Evolutionary conservation across 495 filamentous ascomycete genomes (phyloP), one percentile per base, ranked within the genome.

Genomic region (Bombardia bombarda): DNA sequence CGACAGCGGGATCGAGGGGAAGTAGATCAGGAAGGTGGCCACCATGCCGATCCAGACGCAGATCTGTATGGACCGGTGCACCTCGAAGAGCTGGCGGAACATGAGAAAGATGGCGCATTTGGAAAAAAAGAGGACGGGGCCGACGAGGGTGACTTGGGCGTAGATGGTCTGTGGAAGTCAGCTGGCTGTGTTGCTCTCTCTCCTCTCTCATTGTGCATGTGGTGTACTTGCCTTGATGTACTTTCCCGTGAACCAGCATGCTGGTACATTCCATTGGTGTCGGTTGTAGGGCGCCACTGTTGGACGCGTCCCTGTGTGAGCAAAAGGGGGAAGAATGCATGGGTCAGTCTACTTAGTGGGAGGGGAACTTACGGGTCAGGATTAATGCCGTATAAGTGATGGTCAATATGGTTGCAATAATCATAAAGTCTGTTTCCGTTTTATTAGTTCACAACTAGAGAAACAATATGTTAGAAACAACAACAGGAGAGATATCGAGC

Each of bases 41-140:
- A 47, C 16, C 12, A 47, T 4, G 32, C 49, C 49, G 31, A 43
- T 21, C 13, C 19, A 8, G 18, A 42, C 32, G 43, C 38, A 28
- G 19, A 37, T 7, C 9, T 20, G 36, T 13, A 30, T 42, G 2
- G 10, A 1, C 13, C 17, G n/a, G 7, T 30, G 9, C 24, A 46
- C 39, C 8, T 19, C 36, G 34, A 41, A 51, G 10, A 54, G 25
- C 17, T 49, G 43, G 17, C 33, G 31, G 25, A 33, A 47, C 28
- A 50, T 32, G 7, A 46, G 38, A 19, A 46, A 47, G 28, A 51
- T 51, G 36, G 49, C 35, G 10, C 38, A 35, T 32, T 47, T 51
- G 38, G 38, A 40, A 26, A 47, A 42, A 35, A 50, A 50, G 21
- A 45, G 30, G 32, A n/a, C 34, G 2, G 42, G 35, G 16, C 13